Evolutionary conservation across 495 filamentous ascomycete species (phyloP).

Genomic region (Niebla homalea): DNA sequence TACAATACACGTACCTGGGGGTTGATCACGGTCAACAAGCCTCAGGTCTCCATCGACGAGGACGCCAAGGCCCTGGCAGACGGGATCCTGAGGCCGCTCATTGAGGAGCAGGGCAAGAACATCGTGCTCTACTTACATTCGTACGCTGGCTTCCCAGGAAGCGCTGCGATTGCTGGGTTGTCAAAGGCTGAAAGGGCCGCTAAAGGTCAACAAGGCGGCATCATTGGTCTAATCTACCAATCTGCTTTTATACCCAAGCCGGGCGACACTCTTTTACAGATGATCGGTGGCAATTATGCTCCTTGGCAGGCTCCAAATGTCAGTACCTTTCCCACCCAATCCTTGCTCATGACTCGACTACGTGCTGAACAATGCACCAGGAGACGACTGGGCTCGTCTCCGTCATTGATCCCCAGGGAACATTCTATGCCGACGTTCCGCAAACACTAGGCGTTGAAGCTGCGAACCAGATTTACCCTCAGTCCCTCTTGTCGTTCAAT

Average conservation of each 20-base stretch:
- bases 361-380: not conserved
- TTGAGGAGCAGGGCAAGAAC: conserved; percentile 23
- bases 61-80: conserved; percentile 9
- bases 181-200: conserved; percentile 13
- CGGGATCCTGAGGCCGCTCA: conserved; percentile 12
- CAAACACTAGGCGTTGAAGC: conserved; percentile 7
- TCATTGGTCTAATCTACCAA: conserved; percentile 20
- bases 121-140: conserved; percentile 28
- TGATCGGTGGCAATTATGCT: conserved; percentile 7
- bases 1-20: conserved; percentile 11
- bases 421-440: conserved; percentile 10
- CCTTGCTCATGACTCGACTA: not conserved
- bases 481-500: conserved; percentile 7
- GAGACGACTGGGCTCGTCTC: conserved; percentile 2
- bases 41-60: conserved; percentile 10
- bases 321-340: not conserved
- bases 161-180: conserved; percentile 22
- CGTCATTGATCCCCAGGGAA: conserved; percentile 6
- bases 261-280: conserved; percentile 3
- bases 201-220: conserved; percentile 17
- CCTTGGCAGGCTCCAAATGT: conserved; percentile 6
- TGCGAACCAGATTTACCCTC: not conserved
- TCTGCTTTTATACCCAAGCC: conserved; percentile 18
- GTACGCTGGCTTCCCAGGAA: conserved; percentile 25
- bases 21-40: conserved; percentile 17